phyloP scores from a whole-genome alignment of 441 rosid species.

The Pelargonium exstipulatum region DNA sequence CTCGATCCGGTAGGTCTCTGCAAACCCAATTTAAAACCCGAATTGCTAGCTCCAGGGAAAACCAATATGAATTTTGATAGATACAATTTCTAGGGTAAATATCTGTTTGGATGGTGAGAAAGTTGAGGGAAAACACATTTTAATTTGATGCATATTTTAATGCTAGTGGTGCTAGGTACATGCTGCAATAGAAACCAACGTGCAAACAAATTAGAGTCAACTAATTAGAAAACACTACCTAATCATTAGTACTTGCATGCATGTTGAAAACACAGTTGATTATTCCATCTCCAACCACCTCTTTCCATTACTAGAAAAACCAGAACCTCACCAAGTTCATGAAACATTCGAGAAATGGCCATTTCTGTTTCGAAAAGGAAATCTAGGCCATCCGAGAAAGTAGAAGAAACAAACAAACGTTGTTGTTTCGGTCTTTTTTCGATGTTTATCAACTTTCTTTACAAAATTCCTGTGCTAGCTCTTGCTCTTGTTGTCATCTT shows the following conservation, averaged over 20 bases:
- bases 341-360: conserved; percentile 36
- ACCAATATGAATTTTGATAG: too few species aligned
- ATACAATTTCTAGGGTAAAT: too few species aligned
- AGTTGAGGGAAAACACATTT: too few species aligned
- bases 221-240: background rate
- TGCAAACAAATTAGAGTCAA: background rate
- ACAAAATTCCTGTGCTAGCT: conserved; percentile 40
- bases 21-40: background rate
- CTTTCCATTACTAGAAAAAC: background rate
- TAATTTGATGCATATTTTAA: too few species aligned
- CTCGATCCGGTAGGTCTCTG: too few species aligned
- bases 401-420: conserved; percentile 16
- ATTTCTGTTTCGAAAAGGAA: conserved; percentile 46
- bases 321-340: background rate
- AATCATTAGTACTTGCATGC: background rate
- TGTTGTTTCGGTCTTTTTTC: conserved; percentile 23
- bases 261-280: background rate
- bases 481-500: conserved; percentile 42
- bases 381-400: conserved; percentile 33
- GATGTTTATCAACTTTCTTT: conserved; percentile 31
- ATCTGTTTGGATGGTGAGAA: too few species aligned
- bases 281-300: background rate
- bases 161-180: background rate
- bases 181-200: background rate
- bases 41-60: too few species aligned